Base-by-base conservation (phyloP, 2,329 filamentous ascomycete genomes). In the Phaeoacremonium minimum region DNA sequence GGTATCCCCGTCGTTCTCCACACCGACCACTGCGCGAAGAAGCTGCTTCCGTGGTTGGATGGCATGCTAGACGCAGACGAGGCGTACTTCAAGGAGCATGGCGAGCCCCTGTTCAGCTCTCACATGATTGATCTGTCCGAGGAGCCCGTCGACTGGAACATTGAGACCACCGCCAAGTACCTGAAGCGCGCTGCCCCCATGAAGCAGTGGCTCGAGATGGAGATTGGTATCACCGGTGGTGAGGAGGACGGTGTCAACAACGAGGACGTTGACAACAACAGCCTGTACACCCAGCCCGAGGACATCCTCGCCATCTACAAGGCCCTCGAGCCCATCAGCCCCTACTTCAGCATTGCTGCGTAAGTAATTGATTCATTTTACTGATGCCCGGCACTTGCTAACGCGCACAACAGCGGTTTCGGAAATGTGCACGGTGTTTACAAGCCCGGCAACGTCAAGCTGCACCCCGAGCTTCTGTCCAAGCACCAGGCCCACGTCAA, bases 151-250 rank as follows among this genome's bases (percentile, higher is more conserved):
- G 79, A 93, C 44, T 88, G 77, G 70, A 97, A 98, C 80, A 85
- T 98, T 57, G 64, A 84, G 60, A 96, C 87, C 60, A 97, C 91
- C 44, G 87, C 86, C 61, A 80, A 83, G 65, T 96, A 98, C 77
- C 80, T 97, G 47, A 84, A 95, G 81, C 86, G 91, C 52, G 87
- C 85, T 60, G 88, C 89, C 33, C 89, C 90, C 54, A 88, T 96
- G 87, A 95, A 94, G 79, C 89, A 96, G 70, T 97, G 88, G 88
- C 81, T 98, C 51, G 93, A 98, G 80, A 98, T 97, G 91, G 85
- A 88, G 64, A 73, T 94, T 49, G 87, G 85, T 61, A 94, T 96
- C 69, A 97, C 93, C 44, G 91, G 90, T 73, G 89, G 90, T 69
- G 90, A 96, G 74, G 90, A 96, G 68, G 90, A 96, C 55, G 91